A percentile compares a stretch with the other conserved stretches of the same genome.
Evolutionary conservation across 768 basidiomycete genomes (phyloP).

Genomic region (Sistotremastrum niveocremeum): DNA sequence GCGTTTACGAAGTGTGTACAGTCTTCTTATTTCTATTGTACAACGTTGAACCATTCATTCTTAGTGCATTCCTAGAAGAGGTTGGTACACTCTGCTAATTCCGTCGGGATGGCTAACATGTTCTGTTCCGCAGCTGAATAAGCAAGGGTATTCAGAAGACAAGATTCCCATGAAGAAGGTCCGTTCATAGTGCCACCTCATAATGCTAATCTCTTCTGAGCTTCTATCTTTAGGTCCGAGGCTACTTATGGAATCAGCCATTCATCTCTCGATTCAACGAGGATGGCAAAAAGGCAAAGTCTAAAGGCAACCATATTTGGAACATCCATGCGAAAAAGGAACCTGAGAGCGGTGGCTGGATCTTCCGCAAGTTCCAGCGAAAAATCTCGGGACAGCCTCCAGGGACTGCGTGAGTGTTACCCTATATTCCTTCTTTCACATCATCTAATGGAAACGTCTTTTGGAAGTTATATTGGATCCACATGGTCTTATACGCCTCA

Average conservation of each 20-base stretch:
- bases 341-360: constrained; percentile 57
- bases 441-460: background rate
- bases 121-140: constrained; percentile 44
- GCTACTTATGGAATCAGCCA: constrained; percentile 91
- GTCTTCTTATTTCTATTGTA: background rate
- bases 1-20: constrained; percentile 65
- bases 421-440: constrained; percentile 5
- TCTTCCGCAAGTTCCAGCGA: constrained; percentile 78
- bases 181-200: constrained; percentile 8
- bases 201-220: background rate
- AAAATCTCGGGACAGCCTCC: constrained; percentile 79
- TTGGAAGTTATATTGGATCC: constrained; percentile 43
- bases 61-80: constrained; percentile 73
- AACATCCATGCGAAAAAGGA: constrained; percentile 89
- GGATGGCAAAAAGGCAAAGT: constrained; percentile 98
- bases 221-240: constrained; percentile 47
- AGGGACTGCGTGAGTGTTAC: constrained; percentile 35
- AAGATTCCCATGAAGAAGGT: constrained; percentile 97
- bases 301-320: constrained; percentile 99
- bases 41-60: too few species aligned
- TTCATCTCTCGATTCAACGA: constrained; percentile 96
- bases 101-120: background rate
- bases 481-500: constrained; percentile 85
- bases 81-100: constrained; percentile 24
- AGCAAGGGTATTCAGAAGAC: constrained; percentile 81